A percentile compares a stretch with the other conserved stretches of the same genome.
Evolutionary conservation across 139 green algal species (phyloP).

Genomic region (Chlamydomonas sp.): DNA sequence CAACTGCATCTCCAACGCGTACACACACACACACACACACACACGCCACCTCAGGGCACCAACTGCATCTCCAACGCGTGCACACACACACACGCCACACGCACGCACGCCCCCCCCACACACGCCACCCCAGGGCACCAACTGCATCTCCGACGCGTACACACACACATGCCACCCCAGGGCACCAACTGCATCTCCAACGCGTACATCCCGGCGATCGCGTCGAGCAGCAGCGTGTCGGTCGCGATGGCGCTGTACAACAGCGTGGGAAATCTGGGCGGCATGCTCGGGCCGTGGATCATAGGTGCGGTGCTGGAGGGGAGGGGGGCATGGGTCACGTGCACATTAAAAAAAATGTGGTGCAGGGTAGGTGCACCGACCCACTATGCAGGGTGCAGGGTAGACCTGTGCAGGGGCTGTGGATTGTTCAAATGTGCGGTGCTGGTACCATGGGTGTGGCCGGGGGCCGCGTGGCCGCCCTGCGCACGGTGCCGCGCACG

Average conservation of each 20-base stretch:
- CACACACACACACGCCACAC: neutral
- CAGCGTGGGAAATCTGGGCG: slow-evolving; percentile 24
- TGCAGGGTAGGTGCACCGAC: too few relatives aligned
- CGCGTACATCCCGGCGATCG: slow-evolving; percentile 15
- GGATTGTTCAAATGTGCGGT: too few relatives aligned
- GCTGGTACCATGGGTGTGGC: too few relatives aligned
- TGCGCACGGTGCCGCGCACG: too few relatives aligned
- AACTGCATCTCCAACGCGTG: neutral
- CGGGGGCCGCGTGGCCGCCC: too few relatives aligned
- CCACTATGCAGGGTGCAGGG: too few relatives aligned
- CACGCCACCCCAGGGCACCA: neutral
- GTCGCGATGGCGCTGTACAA: slow-evolving; percentile 26
- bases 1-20: neutral
- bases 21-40: neutral
- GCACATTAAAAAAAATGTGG: too few relatives aligned
- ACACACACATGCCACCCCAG: slow-evolving; percentile 4
- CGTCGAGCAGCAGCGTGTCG: neutral
- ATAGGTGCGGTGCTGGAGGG: too few relatives aligned
- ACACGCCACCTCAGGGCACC: neutral
- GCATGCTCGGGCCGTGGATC: slow-evolving; percentile 24
- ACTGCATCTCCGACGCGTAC: neutral
- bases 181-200: slow-evolving; percentile 30
- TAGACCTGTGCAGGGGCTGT: too few relatives aligned
- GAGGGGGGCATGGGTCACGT: too few relatives aligned
- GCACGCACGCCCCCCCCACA: neutral